A percentile compares a stretch with the other conserved stretches of the same genome.
These are phyloP conservation scores for Lachnellula occidentalis DNA, from an alignment of 2,329 filamentous ascomycete species.

Conservation along the genomic window DNA sequence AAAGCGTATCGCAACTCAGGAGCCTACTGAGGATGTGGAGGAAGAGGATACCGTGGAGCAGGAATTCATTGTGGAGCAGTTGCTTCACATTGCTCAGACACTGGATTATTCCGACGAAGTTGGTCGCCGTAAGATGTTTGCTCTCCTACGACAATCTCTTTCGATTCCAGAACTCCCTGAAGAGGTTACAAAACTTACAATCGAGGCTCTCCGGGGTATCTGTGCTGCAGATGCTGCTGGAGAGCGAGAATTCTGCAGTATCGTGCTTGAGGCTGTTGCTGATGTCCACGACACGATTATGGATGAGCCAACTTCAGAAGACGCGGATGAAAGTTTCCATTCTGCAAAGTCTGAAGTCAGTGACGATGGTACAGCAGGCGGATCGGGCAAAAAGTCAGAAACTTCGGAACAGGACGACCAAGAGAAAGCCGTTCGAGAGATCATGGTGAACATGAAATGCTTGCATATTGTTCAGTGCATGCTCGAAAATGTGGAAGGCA, in stretches of 20 bases:
- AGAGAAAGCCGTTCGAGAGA: slow-evolving; percentile 77
- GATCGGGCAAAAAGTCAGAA: slow-evolving; percentile 36
- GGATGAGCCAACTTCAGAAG: slow-evolving; percentile 53
- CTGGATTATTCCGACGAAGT: slow-evolving; percentile 98
- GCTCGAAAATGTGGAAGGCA: slow-evolving; percentile 85
- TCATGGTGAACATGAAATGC: slow-evolving; percentile 98
- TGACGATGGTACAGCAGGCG: slow-evolving; percentile 52
- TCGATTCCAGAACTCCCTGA: slow-evolving; percentile 85
- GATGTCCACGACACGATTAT: slow-evolving; percentile 95
- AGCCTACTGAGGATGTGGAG: slow-evolving; percentile 53
- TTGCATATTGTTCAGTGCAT: slow-evolving; percentile 96
- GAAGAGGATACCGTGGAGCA: slow-evolving; percentile 83
- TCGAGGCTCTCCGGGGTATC: slow-evolving; percentile 76
- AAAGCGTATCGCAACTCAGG: slow-evolving; percentile 48
- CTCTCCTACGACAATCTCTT: slow-evolving; percentile 77
- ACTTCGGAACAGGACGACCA: slow-evolving; percentile 60
- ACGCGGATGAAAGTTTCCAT: slow-evolving; percentile 83
- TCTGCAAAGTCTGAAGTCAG: slow-evolving; percentile 85
- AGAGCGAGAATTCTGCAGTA: slow-evolving; percentile 76
- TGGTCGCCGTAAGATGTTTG: slow-evolving; percentile 92
- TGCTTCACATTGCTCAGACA: slow-evolving; percentile 85
- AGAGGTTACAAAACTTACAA: slow-evolving; percentile 81
- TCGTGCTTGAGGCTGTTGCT: slow-evolving; percentile 88
- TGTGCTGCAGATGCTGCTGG: slow-evolving; percentile 70
- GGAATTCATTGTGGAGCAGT: slow-evolving; percentile 92